Percentiles rank a stretch among this genome's conserved stretches.
phyloP scores from a whole-genome alignment of 2,329 filamentous ascomycete species.

The Torrubiella hemipterigena region DNA sequence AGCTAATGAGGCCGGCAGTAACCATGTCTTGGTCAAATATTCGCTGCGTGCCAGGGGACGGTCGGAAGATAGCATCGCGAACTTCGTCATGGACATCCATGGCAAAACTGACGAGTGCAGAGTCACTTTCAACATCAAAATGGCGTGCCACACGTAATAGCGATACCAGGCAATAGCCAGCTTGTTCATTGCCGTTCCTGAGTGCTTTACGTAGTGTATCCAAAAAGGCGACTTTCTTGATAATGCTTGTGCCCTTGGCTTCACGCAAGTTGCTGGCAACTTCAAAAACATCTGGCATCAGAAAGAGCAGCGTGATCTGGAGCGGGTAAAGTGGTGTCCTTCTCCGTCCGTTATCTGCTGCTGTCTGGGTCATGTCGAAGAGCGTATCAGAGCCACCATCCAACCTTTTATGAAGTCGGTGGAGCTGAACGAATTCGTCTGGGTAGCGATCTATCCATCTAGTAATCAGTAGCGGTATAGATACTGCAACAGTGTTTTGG shows the following conservation, averaged over 20 bases:
- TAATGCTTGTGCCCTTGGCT: slow-evolving; percentile 47
- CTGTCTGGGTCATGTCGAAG: slow-evolving; percentile 56
- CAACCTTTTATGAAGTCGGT: slow-evolving; percentile 47
- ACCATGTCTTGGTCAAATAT: slow-evolving; percentile 52
- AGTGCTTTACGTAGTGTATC: slow-evolving; percentile 51
- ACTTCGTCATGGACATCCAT: slow-evolving; percentile 60
- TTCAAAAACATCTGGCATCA: slow-evolving; percentile 58
- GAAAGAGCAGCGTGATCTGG: slow-evolving; percentile 49
- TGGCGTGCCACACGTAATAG: slow-evolving; percentile 52
- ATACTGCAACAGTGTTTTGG: slow-evolving; percentile 50
- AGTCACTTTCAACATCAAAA: slow-evolving; percentile 51
- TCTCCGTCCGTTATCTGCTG: slow-evolving; percentile 44
- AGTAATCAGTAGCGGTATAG: slow-evolving; percentile 50
- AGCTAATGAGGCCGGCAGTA: slow-evolving; percentile 53
- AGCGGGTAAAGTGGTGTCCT: slow-evolving; percentile 48
- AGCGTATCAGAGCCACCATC: slow-evolving; percentile 55
- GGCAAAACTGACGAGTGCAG: slow-evolving; percentile 52
- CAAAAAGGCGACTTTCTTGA: slow-evolving; percentile 55
- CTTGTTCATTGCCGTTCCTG: slow-evolving; percentile 52
- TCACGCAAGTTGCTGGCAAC: slow-evolving; percentile 57
- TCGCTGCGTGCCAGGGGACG: slow-evolving; percentile 32
- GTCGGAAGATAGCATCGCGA: slow-evolving; percentile 51
- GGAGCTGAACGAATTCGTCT: slow-evolving; percentile 51
- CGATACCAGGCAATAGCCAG: slow-evolving; percentile 52
- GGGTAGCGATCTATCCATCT: slow-evolving; percentile 56